Percentiles rank a stretch among this genome's conserved stretches.
Evolutionary conservation across 2,329 filamentous ascomycete genomes (phyloP).

Genomic region (Neofusicoccum cordaticola): DNA sequence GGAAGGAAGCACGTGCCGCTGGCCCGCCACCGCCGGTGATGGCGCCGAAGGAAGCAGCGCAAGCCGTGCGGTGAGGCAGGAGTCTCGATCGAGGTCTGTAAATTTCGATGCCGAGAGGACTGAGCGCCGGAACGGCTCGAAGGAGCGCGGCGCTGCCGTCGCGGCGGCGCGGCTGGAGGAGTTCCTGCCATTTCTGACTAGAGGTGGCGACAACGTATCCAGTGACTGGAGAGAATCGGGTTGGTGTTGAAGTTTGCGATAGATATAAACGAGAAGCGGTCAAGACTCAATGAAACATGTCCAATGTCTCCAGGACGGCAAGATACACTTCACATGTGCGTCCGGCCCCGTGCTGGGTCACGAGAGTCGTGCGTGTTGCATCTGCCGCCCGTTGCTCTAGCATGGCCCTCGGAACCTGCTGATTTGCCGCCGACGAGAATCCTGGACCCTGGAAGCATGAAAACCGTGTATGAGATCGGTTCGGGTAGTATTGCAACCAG

Average conservation of each 20-base stretch:
- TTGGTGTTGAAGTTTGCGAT: background rate
- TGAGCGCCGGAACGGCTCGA: background rate
- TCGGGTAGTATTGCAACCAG: too few relatives aligned
- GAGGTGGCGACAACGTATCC: background rate
- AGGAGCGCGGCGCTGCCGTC: background rate
- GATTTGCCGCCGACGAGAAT: background rate
- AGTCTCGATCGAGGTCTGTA: background rate
- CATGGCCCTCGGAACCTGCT: background rate
- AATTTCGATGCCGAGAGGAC: background rate
- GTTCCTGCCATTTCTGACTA: background rate
- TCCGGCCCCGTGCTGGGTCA: background rate
- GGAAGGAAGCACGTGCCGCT: background rate
- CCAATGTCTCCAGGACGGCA: background rate
- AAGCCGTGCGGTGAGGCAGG: background rate
- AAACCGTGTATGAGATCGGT: too few relatives aligned
- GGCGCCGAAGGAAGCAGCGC: too few relatives aligned
- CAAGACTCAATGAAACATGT: background rate
- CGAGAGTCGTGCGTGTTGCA: background rate
- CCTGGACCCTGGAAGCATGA: background rate
- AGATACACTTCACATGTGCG: background rate
- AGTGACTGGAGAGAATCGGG: background rate
- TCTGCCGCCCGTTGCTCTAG: background rate
- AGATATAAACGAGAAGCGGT: background rate
- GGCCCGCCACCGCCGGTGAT: background rate
- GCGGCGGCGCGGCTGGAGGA: background rate